Evolutionary conservation across 139 green algal species (phyloP), one percentile per base, ranked within the genome.

Genomic region (Volvox reticuliferus): DNA sequence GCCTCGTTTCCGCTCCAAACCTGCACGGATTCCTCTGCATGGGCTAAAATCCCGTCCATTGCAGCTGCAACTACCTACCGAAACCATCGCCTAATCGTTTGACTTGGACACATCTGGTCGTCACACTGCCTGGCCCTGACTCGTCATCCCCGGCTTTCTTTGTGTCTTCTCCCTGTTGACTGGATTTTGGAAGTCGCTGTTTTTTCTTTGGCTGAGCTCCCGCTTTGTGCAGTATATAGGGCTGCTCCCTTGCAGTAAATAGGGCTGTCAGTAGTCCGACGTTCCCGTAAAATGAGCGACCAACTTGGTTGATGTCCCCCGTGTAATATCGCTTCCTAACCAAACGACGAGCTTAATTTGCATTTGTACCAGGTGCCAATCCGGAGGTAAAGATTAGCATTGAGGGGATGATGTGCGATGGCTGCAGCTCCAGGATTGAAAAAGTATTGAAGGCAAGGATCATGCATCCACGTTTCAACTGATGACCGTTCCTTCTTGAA

Each of bases 391-490:
- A 93, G 79, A 80, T 93, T 0, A 62, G 76, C 20, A 87, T 93
- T n/a, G 87, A 87, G 63, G 91, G 91, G 80, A 93, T 93, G 91
- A 90, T 93, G 91, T 93, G 91, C 65, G 91, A 79, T 22, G 91
- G 91, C 65, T 93, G 91, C 75, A 86, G 73, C 44, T 77, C 61
- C 1, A 73, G 86, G 22, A 81, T 90, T 13, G 86, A 90, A 44
- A 90, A 61, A 14, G 86, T 90, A 0, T 75, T 90, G 0, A 90
- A 90, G 86, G 86, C 73, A 26, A 73, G 24, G 21, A 30, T 16
- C 12, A 73, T 55, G 44, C 5, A 55, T 55, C 44, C 44, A 55
- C 44, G 44, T 5, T 55, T 5, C 44, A 55, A 55, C 9, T 55
- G 9, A 55, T 55, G 44, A 55, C 5, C 44, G 44, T 55, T 9